A percentile compares a stretch with the other conserved stretches of the same genome.
Conservation (phyloP, 73 alveolate genomes). For the Uronychia binucleata region DNA sequence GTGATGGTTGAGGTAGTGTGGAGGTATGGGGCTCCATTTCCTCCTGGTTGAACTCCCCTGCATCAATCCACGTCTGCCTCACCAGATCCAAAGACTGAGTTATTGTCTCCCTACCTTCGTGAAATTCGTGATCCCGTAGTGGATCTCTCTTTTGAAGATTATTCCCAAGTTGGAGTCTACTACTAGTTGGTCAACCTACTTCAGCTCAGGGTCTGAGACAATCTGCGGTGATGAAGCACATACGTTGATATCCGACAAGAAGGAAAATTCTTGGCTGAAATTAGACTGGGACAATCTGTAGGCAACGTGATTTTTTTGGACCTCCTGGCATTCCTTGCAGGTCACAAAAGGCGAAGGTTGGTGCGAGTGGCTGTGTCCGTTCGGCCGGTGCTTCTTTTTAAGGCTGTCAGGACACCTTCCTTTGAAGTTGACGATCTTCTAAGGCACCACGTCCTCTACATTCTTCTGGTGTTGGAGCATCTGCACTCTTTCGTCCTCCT, state of each 20-base stretch:
- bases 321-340: not conserved
- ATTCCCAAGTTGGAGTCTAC: not conserved
- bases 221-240: not conserved
- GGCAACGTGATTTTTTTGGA: not conserved
- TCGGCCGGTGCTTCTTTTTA: not conserved
- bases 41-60: not conserved
- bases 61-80: not conserved
- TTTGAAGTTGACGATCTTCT: not conserved
- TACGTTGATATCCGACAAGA: not conserved
- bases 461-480: not conserved
- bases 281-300: not conserved
- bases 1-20: too few relatives aligned
- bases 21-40: not conserved
- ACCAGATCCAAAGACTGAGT: not conserved
- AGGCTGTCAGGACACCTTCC: not conserved
- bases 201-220: not conserved
- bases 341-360: not conserved
- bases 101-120: not conserved
- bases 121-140: not conserved
- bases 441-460: not conserved
- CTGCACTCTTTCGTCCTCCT: not conserved
- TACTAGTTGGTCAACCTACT: not conserved
- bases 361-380: not conserved
- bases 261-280: not conserved
- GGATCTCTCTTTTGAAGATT: not conserved